These are phyloP conservation scores for Russula emetica DNA, from an alignment of 768 basidiomycete species.

Conservation along the genomic window DNA sequence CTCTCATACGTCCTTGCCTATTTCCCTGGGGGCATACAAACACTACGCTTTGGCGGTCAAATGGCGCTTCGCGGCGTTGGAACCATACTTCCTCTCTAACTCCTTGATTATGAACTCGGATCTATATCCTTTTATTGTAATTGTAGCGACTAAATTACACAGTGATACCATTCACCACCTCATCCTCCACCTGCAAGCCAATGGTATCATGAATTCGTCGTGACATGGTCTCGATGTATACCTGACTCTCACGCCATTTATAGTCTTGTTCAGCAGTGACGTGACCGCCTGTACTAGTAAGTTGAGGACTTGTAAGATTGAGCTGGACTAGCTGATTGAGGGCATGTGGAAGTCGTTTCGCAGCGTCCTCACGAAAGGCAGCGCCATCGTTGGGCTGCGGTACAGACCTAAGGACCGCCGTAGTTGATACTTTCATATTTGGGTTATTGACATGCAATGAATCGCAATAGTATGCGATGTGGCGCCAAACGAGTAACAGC, in stretches of 20 bases:
- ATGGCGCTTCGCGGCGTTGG: conserved; percentile 82
- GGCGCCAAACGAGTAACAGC: conserved; percentile 76
- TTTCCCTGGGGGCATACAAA: conserved; percentile 87
- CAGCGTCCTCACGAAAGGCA: conserved; percentile 54
- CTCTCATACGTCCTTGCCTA: conserved; percentile 89
- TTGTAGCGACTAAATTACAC: conserved; percentile 15
- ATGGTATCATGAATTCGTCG: conserved; percentile 62
- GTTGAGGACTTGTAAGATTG: conserved; percentile 42
- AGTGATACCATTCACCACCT: conserved; percentile 21
- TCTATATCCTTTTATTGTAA: conserved; percentile 19
- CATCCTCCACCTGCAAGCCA: conserved; percentile 45
- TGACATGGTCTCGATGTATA: conserved; percentile 74
- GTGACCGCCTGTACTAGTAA: conserved; percentile 23
- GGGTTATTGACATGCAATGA: conserved; percentile 37
- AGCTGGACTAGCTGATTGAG: conserved; percentile 52
- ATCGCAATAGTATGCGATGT: conserved; percentile 62
- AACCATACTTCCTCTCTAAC: conserved; percentile 72
- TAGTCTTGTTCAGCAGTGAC: conserved; percentile 35
- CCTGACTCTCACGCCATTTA: conserved; percentile 60
- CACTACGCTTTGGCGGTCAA: conserved; percentile 73
- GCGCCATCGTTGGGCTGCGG: conserved; percentile 51
- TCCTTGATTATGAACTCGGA: background rate
- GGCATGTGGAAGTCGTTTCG: conserved; percentile 50
- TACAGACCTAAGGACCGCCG: conserved; percentile 52
- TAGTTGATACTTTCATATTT: conserved; percentile 42